Base-by-base conservation (phyloP, 177 flowering plant genomes). In the Tripterygium wilfordii region DNA sequence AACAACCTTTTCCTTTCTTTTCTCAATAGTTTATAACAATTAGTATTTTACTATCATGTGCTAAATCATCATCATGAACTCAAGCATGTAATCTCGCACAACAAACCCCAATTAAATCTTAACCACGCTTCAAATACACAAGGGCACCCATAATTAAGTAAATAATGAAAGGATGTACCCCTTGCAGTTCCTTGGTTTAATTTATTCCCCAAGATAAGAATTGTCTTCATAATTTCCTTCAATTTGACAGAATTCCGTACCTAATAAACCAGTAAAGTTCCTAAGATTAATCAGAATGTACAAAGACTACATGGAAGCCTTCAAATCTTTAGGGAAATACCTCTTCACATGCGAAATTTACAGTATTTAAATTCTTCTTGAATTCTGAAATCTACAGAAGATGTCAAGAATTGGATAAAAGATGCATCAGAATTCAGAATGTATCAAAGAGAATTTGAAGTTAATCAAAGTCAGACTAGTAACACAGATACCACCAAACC, bases 261-360 rank as follows among this genome's bases (percentile, higher is more conserved):
- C 95, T 85, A 68, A 35, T 44, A 12, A 42, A 50, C 33, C 21
- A 24, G 35, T 25, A 27, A 49, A 40, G 30, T 16, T 19, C 20
- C 15, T 37, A 16, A 43, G 27, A 22, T 12, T 18, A 38, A 28
- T 22, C 20, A 12, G 6, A 25, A 18, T 13, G 12, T 3, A 38
- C 8, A 16, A 21, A 39, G 15, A 51, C 32, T 5, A 30, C 5
- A 40, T 3, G 25, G 17, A 51, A 41, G 17, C 15, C 12, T 20
- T 44, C 41, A 48, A 12, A 50, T 5, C 4, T 26, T 19, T 42
- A 31, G 32, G 43, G 9, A n/a, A 63, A 54, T 67, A 92, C 99
- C 97, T 92, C 96, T 24, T 84, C 85, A 66, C 85, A 86, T 35
- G 94, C 88, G 50, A 86, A 79, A 48, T 86, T 84, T 23, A 92